Evolutionary conservation across 2,329 filamentous ascomycete genomes (phyloP).

Genomic region (Emmonsiellopsis sp.): DNA sequence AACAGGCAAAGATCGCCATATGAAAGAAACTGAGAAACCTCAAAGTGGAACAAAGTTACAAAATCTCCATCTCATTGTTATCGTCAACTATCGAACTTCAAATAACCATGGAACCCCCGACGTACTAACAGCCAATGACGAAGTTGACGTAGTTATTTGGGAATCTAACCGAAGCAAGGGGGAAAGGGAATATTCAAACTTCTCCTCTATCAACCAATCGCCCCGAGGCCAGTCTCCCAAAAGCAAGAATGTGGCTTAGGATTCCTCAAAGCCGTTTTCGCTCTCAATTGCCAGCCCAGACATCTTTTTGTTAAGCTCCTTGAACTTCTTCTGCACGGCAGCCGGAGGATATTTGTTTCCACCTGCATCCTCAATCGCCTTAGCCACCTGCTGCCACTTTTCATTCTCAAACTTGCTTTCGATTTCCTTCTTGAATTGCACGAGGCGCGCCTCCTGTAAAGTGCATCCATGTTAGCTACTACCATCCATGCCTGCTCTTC

Average conservation of each 20-base stretch:
- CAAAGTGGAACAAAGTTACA: background rate
- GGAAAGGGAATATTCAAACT: background rate
- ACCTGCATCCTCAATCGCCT: constrained; percentile 20
- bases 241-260: background rate
- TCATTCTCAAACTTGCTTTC: constrained; percentile 29
- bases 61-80: background rate
- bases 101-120: background rate
- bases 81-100: background rate
- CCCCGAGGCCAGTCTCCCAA: background rate
- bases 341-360: constrained; percentile 24
- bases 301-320: constrained; percentile 25
- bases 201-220: background rate
- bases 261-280: background rate
- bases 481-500: background rate
- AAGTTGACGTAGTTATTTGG: background rate
- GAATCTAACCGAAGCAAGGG: background rate
- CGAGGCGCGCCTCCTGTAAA: constrained; percentile 19
- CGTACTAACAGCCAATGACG: background rate
- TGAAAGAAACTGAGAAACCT: background rate
- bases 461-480: background rate
- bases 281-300: background rate
- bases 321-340: constrained; percentile 30
- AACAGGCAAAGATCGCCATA: background rate
- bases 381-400: constrained; percentile 31
- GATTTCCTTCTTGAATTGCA: constrained; percentile 28